Base-by-base conservation (phyloP, 768 basidiomycete genomes). In the Lepiota brunneoincarnata region DNA sequence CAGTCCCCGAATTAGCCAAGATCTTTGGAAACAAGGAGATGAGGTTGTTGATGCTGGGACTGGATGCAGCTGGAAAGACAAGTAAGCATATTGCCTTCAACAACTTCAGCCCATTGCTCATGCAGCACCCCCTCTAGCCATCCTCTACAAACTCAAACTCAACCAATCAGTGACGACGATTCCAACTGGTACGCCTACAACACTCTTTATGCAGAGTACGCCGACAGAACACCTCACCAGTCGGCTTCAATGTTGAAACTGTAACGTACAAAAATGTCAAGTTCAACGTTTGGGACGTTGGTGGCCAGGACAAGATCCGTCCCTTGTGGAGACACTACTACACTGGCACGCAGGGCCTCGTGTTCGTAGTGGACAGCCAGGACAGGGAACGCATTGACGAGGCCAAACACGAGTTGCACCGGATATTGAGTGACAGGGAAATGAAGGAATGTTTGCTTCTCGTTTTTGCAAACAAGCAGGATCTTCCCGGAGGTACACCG, bases 401-500 rank as follows among this genome's bases (percentile, higher is more conserved):
- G 73, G 96, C 96, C 35, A 90, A 93, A 66, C 87, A 90, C 66
- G 96, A 98, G 72, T 75, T 98, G 24, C 95, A 98, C 66, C 84
- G 94, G 57, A 98, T 98, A 74, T 77, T 98, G 70, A 89, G 90
- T 61, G 96, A 98, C 69, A 78, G 96, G 58, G 96, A 98, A 72
- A 98, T 98, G 96, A 93, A 91, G 73, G 95, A 98, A 60, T 98
- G 95, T 68, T 69, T 98, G 51, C 68, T 98, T 66, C 87, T 98
- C 56, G 95, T 98, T n/a, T 98, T 98, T 72, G 95, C 96, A 31
- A 98, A 98, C 76, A 98, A 98, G 76, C 96, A 98, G 73, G 96
- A 98, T 81, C 74, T 98, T 61, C 93, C 93, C 6, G 93, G 92
- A 71, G 95, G 95, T 96, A 63, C 62, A 86, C 6, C 15, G 39